These are phyloP conservation scores for Fusarium sp. DNA, from an alignment of 2,329 filamentous ascomycete genomes.

Conservation along the genomic window DNA sequence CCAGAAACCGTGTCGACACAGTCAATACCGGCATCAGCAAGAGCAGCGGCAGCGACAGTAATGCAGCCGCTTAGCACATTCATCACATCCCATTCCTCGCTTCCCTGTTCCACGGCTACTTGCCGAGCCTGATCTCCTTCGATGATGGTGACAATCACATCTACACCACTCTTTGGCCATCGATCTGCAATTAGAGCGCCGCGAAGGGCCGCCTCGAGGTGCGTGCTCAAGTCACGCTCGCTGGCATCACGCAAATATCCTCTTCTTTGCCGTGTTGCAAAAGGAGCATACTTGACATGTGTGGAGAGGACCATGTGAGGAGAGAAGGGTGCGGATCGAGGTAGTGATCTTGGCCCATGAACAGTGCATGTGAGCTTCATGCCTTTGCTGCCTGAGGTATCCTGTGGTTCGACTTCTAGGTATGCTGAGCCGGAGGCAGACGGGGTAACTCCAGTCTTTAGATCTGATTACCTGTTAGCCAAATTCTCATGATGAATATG, in stretches of 20 bases:
- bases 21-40: constrained; percentile 95
- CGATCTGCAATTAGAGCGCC: constrained; percentile 92
- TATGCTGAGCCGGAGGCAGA: constrained; percentile 95
- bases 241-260: constrained; percentile 88
- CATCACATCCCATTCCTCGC: constrained; percentile 87
- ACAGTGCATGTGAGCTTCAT: constrained; percentile 94
- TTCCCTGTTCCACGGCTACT: constrained; percentile 60
- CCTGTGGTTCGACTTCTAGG: constrained; percentile 72
- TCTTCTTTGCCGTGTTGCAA: constrained; percentile 84
- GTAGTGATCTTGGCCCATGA: constrained; percentile 91
- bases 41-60: constrained; percentile 90
- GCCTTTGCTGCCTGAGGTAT: constrained; percentile 67
- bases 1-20: constrained; percentile 92
- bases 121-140: constrained; percentile 88
- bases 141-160: constrained; percentile 91
- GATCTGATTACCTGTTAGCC: constrained; percentile 65
- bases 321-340: constrained; percentile 89
- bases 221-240: constrained; percentile 90
- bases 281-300: constrained; percentile 96
- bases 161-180: constrained; percentile 99
- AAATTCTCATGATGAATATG: constrained; percentile 1
- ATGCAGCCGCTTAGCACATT: constrained; percentile 92
- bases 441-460: constrained; percentile 92
- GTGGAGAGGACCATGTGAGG: constrained; percentile 92
- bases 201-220: constrained; percentile 89